A percentile compares a stretch with the other conserved stretches of the same genome.
phyloP scores from a whole-genome alignment of 164 flowering plant species.

The Macadamia integrifolia region DNA sequence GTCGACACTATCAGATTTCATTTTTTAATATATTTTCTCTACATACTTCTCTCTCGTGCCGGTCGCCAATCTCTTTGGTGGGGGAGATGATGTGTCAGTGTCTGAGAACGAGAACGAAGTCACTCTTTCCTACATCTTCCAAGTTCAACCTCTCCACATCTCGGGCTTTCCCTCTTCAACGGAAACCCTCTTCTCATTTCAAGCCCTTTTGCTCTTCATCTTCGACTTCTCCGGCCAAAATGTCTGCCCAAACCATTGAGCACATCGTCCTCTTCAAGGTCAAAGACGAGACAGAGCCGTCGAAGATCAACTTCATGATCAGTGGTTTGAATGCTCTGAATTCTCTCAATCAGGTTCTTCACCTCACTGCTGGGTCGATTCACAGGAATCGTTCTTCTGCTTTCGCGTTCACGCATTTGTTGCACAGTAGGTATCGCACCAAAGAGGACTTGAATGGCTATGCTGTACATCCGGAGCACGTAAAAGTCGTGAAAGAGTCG shows the following conservation, averaged over 20 bases:
- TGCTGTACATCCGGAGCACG: conserved; percentile 44
- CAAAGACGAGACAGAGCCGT: conserved; percentile 32
- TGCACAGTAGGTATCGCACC: conserved; percentile 56
- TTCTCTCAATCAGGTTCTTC: conserved; percentile 45
- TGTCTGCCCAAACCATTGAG: conserved; percentile 31
- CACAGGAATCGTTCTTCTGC: conserved; percentile 28
- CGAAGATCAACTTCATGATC: conserved; percentile 44
- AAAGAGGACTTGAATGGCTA: conserved; percentile 46
- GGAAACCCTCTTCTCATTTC: neutral
- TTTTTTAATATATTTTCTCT: too few relatives aligned
- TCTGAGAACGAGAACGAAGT: neutral
- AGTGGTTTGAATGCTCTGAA: conserved; percentile 33
- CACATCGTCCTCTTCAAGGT: conserved; percentile 76
- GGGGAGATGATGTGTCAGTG: neutral
- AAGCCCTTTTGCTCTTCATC: conserved; percentile 2
- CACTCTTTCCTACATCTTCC: neutral
- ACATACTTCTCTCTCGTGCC: too few relatives aligned
- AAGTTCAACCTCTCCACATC: neutral
- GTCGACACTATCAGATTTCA: too few relatives aligned
- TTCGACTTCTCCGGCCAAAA: conserved; percentile 2
- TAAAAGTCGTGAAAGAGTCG: conserved; percentile 34
- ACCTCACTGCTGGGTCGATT: conserved; percentile 54
- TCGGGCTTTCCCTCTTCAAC: neutral
- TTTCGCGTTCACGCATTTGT: conserved; percentile 49
- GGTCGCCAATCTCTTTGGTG: neutral